Base-by-base conservation (phyloP, 1,139 yeast genomes). In the Nakaseomyces bracarensis region DNA sequence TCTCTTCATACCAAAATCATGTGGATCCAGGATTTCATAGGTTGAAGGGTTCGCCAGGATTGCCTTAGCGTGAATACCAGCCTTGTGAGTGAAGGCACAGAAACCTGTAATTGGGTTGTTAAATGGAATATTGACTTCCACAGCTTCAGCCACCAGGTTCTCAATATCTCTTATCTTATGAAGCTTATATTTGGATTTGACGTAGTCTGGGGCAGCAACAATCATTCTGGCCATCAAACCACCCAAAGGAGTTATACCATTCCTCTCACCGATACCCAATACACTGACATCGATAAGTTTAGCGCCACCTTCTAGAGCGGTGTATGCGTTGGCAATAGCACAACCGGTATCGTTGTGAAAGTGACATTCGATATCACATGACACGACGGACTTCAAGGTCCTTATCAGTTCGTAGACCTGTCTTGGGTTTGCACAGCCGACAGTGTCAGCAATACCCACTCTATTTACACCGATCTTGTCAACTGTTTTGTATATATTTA, bases 311-410 rank as follows among this genome's bases (percentile, higher is more conserved):
- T 91, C 98, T 58, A 91, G 75, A 14, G 97, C 97, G 49, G 96
- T 85, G 74, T 91, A 91, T 39, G 98, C 96, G 64, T 91, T 91
- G 49, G 97, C 96, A 70, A 91, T 85, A 53, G 98, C 97, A 72
- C 97, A 89, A 47, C 98, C 98, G 36, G 98, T 91, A 66, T 91
- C 98, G 65, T 91, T 86, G 71, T 91, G 98, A 86, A 91, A 91
- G 69, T 91, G 98, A 65, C 96, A 86, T 70, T 91, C 98, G 58
- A 91, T 89, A 64, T 91, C 97, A 72, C 98, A 91, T 30, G 87
- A 82, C 38, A 91, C 97, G 40, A 89, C 96, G 11, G 89, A 79
- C 70, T 82, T 84, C 65, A 91, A 79, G 37, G 97, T 91, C 65
- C 93, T 80, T 51, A 91, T 94, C 60, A 91, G 77, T 69, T 91